phyloP scores from a whole-genome alignment of 257 asterid genomes.

The Solanum pimpinellifolium region DNA sequence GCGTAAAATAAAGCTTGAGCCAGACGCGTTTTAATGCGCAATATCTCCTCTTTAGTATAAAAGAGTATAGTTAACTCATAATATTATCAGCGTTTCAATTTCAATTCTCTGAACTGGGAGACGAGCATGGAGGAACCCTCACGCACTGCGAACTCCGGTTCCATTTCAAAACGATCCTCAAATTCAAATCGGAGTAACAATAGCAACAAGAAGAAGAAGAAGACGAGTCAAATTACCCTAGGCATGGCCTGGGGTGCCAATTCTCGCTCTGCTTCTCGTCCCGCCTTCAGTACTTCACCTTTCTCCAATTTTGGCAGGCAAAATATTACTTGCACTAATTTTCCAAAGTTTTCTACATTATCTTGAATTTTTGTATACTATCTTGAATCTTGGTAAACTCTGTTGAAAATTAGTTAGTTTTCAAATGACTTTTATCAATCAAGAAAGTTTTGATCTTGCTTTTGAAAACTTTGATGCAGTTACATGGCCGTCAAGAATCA shows the following conservation, averaged over 20 bases:
- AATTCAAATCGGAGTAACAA: slow-evolving; percentile 25
- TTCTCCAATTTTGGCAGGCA: slow-evolving; percentile 82
- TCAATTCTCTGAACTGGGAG: background rate
- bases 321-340: background rate
- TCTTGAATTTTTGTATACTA: background rate
- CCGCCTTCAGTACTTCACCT: slow-evolving; percentile 55
- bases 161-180: slow-evolving; percentile 46
- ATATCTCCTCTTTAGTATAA: background rate
- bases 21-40: background rate
- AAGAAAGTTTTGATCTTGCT: background rate
- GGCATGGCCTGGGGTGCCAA: slow-evolving; percentile 91
- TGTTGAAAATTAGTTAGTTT: too few species aligned
- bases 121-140: slow-evolving; percentile 42
- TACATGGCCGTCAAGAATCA: slow-evolving; percentile 88
- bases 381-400: background rate
- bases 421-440: background rate
- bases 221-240: slow-evolving; percentile 59
- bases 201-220: slow-evolving; percentile 33
- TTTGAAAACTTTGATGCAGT: slow-evolving; percentile 32
- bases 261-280: slow-evolving; percentile 58
- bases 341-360: background rate
- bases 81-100: background rate
- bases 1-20: background rate
- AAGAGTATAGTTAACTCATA: too few species aligned
- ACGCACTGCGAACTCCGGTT: slow-evolving; percentile 13